Percentiles rank a stretch among this genome's conserved stretches.
Evolutionary conservation across 2,329 filamentous ascomycete species (phyloP).

Genomic region (Colletotrichum orchidophilum): DNA sequence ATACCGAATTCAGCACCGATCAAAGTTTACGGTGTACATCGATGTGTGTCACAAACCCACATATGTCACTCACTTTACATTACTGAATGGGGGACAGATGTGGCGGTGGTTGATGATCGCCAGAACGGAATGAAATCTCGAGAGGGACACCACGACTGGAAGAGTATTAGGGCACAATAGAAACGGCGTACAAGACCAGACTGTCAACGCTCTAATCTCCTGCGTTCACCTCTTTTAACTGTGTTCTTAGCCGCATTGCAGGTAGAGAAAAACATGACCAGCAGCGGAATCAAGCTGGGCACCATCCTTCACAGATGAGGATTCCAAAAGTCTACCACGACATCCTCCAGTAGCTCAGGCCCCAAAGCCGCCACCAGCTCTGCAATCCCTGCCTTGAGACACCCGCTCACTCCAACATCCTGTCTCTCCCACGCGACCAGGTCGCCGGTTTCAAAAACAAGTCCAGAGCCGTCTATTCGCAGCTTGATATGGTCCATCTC

Average conservation of each 20-base stretch:
- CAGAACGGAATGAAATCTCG: no score
- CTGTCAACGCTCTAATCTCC: background rate
- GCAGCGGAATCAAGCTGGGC: background rate
- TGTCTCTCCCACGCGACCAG: slow-evolving; percentile 68
- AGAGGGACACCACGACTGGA: no score
- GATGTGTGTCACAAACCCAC: no score
- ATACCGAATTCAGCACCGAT: no score
- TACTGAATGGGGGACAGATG: no score
- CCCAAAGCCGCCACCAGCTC: slow-evolving; percentile 75
- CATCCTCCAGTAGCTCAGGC: slow-evolving; percentile 61
- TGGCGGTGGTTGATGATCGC: no score
- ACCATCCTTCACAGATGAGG: background rate
- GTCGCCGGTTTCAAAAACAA: slow-evolving; percentile 57
- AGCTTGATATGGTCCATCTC: slow-evolving; percentile 69
- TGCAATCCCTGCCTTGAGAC: slow-evolving; percentile 70
- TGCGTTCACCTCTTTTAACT: background rate
- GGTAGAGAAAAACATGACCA: no score
- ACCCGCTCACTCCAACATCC: slow-evolving; percentile 52
- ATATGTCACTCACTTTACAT: no score
- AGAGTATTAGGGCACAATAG: background rate
- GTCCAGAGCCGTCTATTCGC: slow-evolving; percentile 50
- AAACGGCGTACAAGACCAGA: background rate
- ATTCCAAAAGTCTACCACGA: slow-evolving; percentile 67
- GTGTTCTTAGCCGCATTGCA: background rate
- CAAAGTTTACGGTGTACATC: no score